Evolutionary conservation across 2,329 filamentous ascomycete species (phyloP), one percentile per base, ranked within the genome.

Genomic region (Xylaria sp.): DNA sequence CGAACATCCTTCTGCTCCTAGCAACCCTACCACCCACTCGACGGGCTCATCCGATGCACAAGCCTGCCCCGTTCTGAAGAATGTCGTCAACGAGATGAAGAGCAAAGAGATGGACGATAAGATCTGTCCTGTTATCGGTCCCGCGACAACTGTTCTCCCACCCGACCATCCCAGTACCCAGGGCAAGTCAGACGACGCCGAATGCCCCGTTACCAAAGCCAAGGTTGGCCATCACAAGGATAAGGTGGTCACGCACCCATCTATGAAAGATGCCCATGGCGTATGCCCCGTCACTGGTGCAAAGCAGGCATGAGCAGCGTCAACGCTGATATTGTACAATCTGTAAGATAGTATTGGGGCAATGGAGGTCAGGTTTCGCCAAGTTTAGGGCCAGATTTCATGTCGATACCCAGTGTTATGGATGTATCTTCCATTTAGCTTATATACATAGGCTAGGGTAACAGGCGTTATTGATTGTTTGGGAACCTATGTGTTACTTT

Each of bases 181-280:
- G 33, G 72, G 67, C 63, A 71, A 72, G 33, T 54, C 67, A 54
- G 76, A 78, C 71, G 71, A 71, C 17, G 76, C 77, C 46, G 79
- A 78, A 63, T 83, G 81, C 69, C 81, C 81, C 9, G 79, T 83
- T 63, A 83, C 81, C 17, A 82, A 82, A 74, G 81, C 81, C 42
- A 77, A 77, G 67, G 77, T 82, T 4, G 81, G 80, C 4, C 81
- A 83, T 65, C 81, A 83, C 73, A 81, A 82, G 77, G 79, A 79
- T 67, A 81, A 80, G 71, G 74, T 83, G 20, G 58, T 73, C 13
- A 73, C 71, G 11, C 81, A 83, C 68, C 81, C 81, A 6, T 75
- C 74, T 17, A 74, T 83, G 20, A 70, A 73, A 13, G 67, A 70
- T 3, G 74, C 75, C 3, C 72, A 75, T 2, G 80, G 78, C 2